Conservation (phyloP, 2,329 filamentous ascomycete genomes). For the Lachnellula subtilissima region DNA sequence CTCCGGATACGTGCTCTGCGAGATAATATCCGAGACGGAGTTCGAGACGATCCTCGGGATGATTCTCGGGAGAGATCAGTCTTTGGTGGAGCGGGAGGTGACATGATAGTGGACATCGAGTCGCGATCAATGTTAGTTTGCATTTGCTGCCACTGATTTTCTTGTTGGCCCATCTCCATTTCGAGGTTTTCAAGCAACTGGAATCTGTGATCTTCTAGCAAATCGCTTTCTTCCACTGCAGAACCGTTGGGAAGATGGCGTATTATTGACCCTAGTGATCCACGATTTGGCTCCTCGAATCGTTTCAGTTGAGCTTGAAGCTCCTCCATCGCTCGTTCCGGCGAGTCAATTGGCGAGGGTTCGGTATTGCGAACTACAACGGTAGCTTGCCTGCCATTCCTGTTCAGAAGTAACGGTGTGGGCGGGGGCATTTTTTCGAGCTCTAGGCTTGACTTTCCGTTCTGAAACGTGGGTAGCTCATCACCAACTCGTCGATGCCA, state of each 20-base stretch:
- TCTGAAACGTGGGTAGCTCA: constrained; percentile 55
- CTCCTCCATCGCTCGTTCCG: constrained; percentile 25
- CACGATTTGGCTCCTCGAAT: constrained; percentile 27
- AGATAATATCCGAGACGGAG: constrained; percentile 37
- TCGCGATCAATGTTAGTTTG: constrained; percentile 44
- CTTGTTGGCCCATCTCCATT: constrained; percentile 56
- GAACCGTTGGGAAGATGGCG: constrained; percentile 18
- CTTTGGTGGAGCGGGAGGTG: constrained; percentile 16
- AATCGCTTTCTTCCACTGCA: background rate
- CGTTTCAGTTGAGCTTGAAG: constrained; percentile 31
- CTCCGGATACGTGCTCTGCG: constrained; percentile 36
- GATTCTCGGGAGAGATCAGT: constrained; percentile 14
- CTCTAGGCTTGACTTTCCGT: constrained; percentile 40
- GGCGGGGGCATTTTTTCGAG: constrained; percentile 53
- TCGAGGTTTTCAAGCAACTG: constrained; percentile 54
- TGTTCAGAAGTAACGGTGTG: constrained; percentile 48
- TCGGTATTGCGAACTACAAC: constrained; percentile 37
- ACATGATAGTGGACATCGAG: constrained; percentile 23
- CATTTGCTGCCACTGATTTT: constrained; percentile 55
- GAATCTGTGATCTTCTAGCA: constrained; percentile 13
- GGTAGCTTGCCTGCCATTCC: constrained; percentile 37
- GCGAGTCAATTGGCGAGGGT: constrained; percentile 26
- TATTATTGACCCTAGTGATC: constrained; percentile 26
- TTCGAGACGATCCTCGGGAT: constrained; percentile 32
- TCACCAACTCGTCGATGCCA: constrained; percentile 59